Evolutionary conservation across 2,329 filamentous ascomycete species (phyloP).

Genomic region (Massarina eburnea): DNA sequence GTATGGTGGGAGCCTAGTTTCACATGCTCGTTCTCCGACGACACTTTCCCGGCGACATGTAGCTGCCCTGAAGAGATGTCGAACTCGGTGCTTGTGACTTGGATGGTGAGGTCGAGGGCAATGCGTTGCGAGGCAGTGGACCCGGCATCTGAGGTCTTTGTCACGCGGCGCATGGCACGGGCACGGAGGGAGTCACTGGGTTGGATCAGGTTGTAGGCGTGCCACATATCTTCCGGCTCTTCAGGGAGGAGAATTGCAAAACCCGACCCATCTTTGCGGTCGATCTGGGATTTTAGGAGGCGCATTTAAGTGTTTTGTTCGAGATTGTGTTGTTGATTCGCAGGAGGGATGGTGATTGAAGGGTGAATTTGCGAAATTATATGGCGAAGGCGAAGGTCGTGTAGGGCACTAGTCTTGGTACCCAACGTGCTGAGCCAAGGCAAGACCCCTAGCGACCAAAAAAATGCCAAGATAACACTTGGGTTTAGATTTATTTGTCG

Average conservation of each 20-base stretch:
- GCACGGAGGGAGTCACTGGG: conserved; percentile 66
- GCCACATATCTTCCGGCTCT: conserved; percentile 79
- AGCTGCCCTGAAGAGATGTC: conserved; percentile 68
- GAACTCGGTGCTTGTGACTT: conserved; percentile 68
- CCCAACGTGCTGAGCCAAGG: too few relatives aligned
- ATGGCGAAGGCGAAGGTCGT: too few relatives aligned
- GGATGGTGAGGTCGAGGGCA: conserved; percentile 65
- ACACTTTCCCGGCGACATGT: conserved; percentile 67
- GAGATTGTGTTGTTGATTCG: too few relatives aligned
- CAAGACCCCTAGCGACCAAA: too few relatives aligned
- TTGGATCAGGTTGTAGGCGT: conserved; percentile 72
- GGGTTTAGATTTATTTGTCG: too few relatives aligned
- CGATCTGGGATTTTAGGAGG: conserved; percentile 67
- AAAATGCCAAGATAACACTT: too few relatives aligned
- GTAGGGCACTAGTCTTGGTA: too few relatives aligned
- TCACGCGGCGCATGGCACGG: conserved; percentile 66
- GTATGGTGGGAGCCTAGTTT: conserved; percentile 70
- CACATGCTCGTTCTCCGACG: conserved; percentile 67
- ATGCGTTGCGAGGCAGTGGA: conserved; percentile 65
- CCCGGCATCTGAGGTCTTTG: conserved; percentile 62
- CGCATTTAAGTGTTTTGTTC: too few relatives aligned
- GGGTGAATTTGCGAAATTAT: too few relatives aligned
- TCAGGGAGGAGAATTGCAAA: conserved; percentile 67
- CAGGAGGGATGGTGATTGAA: too few relatives aligned
- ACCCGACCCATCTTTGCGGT: conserved; percentile 64